Evolutionary conservation across 495 filamentous ascomycete genomes (phyloP).

Genomic region (Tuber aestivum): DNA sequence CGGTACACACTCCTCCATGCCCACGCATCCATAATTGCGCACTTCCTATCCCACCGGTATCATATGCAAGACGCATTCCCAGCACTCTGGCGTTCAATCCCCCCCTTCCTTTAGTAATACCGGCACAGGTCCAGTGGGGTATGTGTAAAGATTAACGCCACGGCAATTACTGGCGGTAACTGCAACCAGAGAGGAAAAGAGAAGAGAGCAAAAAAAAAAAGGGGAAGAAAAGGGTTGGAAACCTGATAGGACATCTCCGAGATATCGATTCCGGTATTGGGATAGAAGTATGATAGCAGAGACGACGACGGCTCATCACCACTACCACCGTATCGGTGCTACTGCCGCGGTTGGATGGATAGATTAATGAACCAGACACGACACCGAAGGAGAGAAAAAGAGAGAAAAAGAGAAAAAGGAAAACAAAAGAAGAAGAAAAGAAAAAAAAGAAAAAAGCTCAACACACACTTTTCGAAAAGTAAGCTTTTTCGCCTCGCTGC

Average conservation of each 20-base stretch:
- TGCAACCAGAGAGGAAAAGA: background rate
- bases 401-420: background rate
- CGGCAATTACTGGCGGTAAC: background rate
- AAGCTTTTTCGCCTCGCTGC: conserved; percentile 5
- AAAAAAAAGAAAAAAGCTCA: background rate
- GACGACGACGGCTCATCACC: background rate
- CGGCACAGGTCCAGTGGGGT: background rate
- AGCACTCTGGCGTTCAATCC: background rate
- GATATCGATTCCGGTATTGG: background rate
- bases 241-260: background rate
- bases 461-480: conserved; percentile 3
- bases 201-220: background rate
- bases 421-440: background rate
- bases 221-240: background rate
- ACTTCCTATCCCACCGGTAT: background rate
- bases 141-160: too few species aligned
- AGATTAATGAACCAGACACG: background rate
- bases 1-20: background rate
- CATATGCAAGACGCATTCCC: background rate
- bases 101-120: background rate
- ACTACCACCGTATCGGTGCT: background rate
- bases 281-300: background rate
- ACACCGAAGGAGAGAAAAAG: background rate
- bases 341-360: background rate
- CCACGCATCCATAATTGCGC: background rate